Evolutionary conservation across 1,284 basidiomycete species (phyloP), one percentile per base, ranked within the genome.

Genomic region (Sanghuangporus baumii): DNA sequence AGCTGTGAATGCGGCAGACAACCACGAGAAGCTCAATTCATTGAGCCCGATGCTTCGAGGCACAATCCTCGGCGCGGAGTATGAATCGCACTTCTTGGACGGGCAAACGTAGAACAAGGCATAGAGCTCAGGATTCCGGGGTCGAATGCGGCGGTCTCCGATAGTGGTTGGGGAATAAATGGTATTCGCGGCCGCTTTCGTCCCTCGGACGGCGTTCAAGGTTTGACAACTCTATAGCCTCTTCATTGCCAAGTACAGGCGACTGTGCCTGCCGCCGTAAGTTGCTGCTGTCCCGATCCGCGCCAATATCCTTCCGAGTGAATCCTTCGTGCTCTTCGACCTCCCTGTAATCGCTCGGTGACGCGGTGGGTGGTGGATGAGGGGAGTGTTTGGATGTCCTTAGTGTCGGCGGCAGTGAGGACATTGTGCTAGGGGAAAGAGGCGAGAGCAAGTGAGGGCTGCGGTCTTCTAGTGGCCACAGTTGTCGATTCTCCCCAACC

Each of bases 131-230:
- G 43, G n/a, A 48, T 26, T 36, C 52, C 6, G 57, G 34, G 23
- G 31, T n/a, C n/a, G n/a, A 59, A 38, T 11, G 3, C 14, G 37
- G 43, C 23, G 58, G 20, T 52, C 46, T 18, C 43, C 54, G 60
- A 37, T 57, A 57, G n/a, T 61, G 60, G 34, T 50, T 43, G 20
- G 56, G 54, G n/a, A 56, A 50, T 18, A 57, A 43, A 20, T 61
- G 54, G 52, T 61, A 43, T 18, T 57, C 60, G 46, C 47, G 14
- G 34, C 54, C 40, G 41, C 54, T 51, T 41, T 40, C 54, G 16
- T 18, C 40, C 36, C 60, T 46, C 34, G 54, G 8, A 31, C 55
- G 60, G 6, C 54, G 54, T 46, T 61, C 46, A 37, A 46, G 20
- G n/a, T 36, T 26, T 36, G 52, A 16, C n/a, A 55, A 46, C 36